These are phyloP conservation scores for Neonectria ditissima DNA, from an alignment of 2,329 filamentous ascomycete genomes.

Conservation along the genomic window DNA sequence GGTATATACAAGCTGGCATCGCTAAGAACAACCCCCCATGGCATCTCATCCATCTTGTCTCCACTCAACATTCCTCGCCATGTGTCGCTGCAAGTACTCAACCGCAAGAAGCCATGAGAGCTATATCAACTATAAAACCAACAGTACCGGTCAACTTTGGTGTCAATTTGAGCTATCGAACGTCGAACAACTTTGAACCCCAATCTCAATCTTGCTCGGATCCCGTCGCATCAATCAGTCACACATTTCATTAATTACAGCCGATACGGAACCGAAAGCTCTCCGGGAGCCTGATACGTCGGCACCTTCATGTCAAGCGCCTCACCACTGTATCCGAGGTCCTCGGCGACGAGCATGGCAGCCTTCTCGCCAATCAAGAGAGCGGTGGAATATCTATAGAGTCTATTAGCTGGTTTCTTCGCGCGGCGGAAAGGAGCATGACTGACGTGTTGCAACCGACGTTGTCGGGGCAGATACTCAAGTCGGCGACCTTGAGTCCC, in stretches of 20 bases:
- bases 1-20: background rate
- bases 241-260: slow-evolving; percentile 52
- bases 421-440: slow-evolving; percentile 37
- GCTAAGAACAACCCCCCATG: background rate
- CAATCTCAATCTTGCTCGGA: background rate
- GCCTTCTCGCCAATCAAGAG: slow-evolving; percentile 82
- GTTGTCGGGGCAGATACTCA: slow-evolving; percentile 83
- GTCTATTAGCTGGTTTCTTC: slow-evolving; percentile 24
- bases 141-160: background rate
- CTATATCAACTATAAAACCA: background rate
- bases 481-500: slow-evolving; percentile 81
- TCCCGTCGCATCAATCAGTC: background rate
- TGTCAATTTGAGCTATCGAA: slow-evolving; percentile 1
- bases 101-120: too few species aligned
- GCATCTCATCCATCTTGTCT: too few species aligned
- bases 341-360: slow-evolving; percentile 76
- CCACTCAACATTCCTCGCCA: background rate
- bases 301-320: slow-evolving; percentile 83
- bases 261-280: slow-evolving; percentile 54
- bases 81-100: background rate
- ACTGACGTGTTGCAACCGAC: slow-evolving; percentile 75
- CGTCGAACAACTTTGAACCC: background rate
- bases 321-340: slow-evolving; percentile 78
- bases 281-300: slow-evolving; percentile 68
- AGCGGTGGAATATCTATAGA: slow-evolving; percentile 72